phyloP scores from a whole-genome alignment of 2,329 filamentous ascomycete species.

The Ophiostoma sp. region DNA sequence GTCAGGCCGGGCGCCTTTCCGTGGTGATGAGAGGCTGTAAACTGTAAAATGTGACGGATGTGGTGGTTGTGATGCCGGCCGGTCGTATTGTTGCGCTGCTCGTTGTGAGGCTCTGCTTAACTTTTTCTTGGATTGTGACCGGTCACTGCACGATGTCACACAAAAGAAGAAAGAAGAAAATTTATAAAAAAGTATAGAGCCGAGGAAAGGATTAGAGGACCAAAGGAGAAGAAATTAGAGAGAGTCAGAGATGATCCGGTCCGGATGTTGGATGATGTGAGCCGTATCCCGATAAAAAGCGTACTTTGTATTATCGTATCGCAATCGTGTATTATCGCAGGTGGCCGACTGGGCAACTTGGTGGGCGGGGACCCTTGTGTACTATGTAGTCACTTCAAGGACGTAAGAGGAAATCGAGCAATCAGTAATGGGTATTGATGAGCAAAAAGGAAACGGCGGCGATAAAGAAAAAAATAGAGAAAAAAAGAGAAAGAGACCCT shows the following conservation, averaged over 20 bases:
- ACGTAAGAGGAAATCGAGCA: conserved; percentile 24
- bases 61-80: not conserved
- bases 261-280: not conserved
- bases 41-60: not conserved
- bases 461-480: conserved; percentile 1
- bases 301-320: conserved; percentile 10
- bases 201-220: not conserved
- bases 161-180: not conserved
- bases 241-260: not conserved
- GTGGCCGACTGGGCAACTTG: not conserved
- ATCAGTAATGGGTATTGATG: conserved; percentile 18
- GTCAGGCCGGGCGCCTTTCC: not conserved
- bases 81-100: not conserved
- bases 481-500: not conserved
- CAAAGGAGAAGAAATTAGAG: not conserved
- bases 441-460: not conserved
- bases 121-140: not conserved
- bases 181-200: not conserved
- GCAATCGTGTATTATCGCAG: not conserved
- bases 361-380: not conserved
- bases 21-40: not conserved
- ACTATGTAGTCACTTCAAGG: not conserved
- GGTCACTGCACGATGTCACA: not conserved
- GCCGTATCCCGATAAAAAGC: conserved; percentile 5
- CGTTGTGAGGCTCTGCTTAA: not conserved